Conservation (phyloP, 306 rosid genomes). For the Castanopsis chinensis region DNA sequence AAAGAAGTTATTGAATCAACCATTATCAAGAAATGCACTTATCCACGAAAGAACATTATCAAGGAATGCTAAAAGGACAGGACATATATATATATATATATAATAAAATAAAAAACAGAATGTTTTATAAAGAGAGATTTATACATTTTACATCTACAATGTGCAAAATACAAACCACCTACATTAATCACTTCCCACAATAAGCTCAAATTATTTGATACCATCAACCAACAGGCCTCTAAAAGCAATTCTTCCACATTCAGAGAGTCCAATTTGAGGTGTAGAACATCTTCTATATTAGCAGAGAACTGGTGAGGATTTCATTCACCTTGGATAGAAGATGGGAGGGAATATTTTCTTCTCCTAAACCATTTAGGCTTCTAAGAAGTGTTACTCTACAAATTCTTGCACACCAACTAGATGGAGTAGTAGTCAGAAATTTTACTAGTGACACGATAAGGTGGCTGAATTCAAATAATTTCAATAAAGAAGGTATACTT, state of each 20-base stretch:
- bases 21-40: not conserved
- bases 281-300: not conserved
- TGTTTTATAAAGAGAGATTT: too few species aligned
- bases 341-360: not conserved
- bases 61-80: not conserved
- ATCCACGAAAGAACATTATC: not conserved
- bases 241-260: not conserved
- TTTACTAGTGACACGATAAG: too few species aligned
- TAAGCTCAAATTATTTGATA: not conserved
- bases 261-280: not conserved
- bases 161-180: not conserved
- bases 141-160: not conserved
- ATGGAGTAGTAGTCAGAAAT: not conserved
- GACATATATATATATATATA: too few species aligned
- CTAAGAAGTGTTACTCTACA: not conserved
- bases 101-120: not conserved
- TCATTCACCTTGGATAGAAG: not conserved
- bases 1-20: conserved; percentile 1
- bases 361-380: not conserved
- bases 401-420: not conserved
- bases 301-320: not conserved
- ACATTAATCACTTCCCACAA: not conserved
- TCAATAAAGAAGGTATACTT: not conserved
- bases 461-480: not conserved
- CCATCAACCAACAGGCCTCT: not conserved